Percentiles rank a stretch among this genome's conserved stretches.
phyloP scores from a whole-genome alignment of 2,329 filamentous ascomycete species.

The Graphiopsis chlorocephala region DNA sequence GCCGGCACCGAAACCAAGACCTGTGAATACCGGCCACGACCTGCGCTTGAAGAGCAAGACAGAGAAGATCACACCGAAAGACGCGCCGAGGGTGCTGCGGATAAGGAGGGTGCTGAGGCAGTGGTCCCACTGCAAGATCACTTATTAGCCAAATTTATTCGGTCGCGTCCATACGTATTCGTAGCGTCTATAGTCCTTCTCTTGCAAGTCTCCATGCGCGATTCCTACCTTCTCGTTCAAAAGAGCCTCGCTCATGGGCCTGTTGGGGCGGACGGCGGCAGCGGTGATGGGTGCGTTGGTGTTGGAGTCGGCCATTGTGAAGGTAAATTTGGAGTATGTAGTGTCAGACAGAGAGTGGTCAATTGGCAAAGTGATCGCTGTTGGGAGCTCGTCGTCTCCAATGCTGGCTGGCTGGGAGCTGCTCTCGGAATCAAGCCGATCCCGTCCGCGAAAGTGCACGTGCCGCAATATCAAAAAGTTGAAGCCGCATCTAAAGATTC shows the following conservation, averaged over 20 bases:
- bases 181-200: background rate
- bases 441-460: slow-evolving; percentile 8
- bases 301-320: slow-evolving; percentile 56
- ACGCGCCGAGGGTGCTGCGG: slow-evolving; percentile 91
- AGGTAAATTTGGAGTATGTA: slow-evolving; percentile 22
- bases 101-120: slow-evolving; percentile 97
- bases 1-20: slow-evolving; percentile 90
- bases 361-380: background rate
- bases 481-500: slow-evolving; percentile 1
- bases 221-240: slow-evolving; percentile 92
- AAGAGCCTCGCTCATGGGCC: slow-evolving; percentile 93
- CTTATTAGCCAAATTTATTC: slow-evolving; percentile 3
- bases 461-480: slow-evolving; percentile 17
- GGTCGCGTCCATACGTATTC: background rate
- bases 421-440: slow-evolving; percentile 10
- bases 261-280: slow-evolving; percentile 62
- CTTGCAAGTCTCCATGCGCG: background rate
- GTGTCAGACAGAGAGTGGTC: background rate
- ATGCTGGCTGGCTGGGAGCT: slow-evolving; percentile 10
- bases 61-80: slow-evolving; percentile 97
- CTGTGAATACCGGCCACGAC: slow-evolving; percentile 95
- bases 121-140: slow-evolving; percentile 79
- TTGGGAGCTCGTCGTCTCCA: slow-evolving; percentile 6
- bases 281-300: slow-evolving; percentile 58
- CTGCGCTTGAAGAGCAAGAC: slow-evolving; percentile 97